Conservation (phyloP, 2,329 filamentous ascomycete species). For the Aciculosporium take region DNA sequence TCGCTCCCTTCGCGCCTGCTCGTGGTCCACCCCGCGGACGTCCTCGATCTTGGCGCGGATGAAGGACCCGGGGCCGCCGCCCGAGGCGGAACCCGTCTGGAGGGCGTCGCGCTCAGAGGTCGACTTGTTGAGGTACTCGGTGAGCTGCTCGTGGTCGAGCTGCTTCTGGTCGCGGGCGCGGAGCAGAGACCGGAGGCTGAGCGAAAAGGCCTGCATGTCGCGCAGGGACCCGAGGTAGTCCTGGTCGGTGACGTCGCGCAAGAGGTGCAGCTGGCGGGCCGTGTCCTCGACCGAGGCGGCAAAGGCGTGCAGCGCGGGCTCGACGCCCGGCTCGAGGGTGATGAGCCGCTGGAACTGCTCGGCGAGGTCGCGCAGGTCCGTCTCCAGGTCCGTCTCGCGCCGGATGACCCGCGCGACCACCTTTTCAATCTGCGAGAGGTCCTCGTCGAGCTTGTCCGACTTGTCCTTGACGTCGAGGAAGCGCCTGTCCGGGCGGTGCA, state of each 20-base stretch:
- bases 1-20: constrained; percentile 75
- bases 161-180: constrained; percentile 95
- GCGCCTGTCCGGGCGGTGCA: constrained; percentile 85
- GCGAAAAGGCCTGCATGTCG: constrained; percentile 91
- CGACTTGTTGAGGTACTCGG: constrained; percentile 87
- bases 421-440: constrained; percentile 85
- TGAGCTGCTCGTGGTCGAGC: constrained; percentile 89
- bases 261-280: constrained; percentile 57
- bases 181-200: constrained; percentile 73
- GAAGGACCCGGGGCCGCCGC: constrained; percentile 63
- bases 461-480: constrained; percentile 91
- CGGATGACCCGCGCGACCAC: constrained; percentile 84
- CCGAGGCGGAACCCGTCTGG: constrained; percentile 40
- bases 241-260: constrained; percentile 86
- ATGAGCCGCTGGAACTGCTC: constrained; percentile 93
- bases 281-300: constrained; percentile 76
- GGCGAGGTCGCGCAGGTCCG: constrained; percentile 77
- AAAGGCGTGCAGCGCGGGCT: constrained; percentile 70
- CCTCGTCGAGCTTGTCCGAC: constrained; percentile 86
- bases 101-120: constrained; percentile 74
- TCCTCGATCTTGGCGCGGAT: constrained; percentile 92
- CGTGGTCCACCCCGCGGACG: constrained; percentile 90
- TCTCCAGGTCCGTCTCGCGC: constrained; percentile 73
- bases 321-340: constrained; percentile 74
- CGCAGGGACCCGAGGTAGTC: constrained; percentile 86